These are phyloP conservation scores for Austroboletus niveus DNA, from an alignment of 1,284 basidiomycete genomes.

Conservation along the genomic window DNA sequence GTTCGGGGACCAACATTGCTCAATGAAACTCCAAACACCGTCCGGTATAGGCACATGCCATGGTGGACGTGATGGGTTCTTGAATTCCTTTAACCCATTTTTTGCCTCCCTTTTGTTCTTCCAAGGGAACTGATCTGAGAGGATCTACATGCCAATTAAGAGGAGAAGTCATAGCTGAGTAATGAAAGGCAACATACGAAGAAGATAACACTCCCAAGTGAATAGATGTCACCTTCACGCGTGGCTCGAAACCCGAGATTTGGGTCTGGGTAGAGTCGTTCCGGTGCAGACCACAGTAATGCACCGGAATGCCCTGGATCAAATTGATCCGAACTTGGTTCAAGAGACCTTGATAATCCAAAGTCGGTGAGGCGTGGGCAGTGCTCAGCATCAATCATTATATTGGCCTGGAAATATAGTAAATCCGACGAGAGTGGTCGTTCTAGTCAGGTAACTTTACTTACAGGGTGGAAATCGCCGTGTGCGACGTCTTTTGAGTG, in stretches of 20 bases:
- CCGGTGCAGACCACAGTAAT: background rate
- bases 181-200: background rate
- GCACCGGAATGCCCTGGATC: background rate
- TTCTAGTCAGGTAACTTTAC: background rate
- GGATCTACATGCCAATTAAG: background rate
- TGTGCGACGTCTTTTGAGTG: constrained; percentile 2
- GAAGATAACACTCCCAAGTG: constrained; percentile 9
- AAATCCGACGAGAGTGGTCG: background rate
- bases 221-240: constrained; percentile 6
- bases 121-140: constrained; percentile 7
- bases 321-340: background rate
- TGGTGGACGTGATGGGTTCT: constrained; percentile 5
- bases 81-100: background rate
- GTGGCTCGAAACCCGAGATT: background rate
- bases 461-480: constrained; percentile 2
- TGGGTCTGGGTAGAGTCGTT: background rate
- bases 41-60: constrained; percentile 4
- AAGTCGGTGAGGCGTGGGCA: background rate
- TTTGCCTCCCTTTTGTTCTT: background rate
- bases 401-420: constrained; percentile 2
- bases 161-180: background rate
- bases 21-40: constrained; percentile 5
- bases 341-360: background rate
- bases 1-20: constrained; percentile 9
- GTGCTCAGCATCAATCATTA: background rate